These are phyloP conservation scores for Sporothrix brasiliensis DNA, from an alignment of 2,329 filamentous ascomycete genomes.

Conservation along the genomic window DNA sequence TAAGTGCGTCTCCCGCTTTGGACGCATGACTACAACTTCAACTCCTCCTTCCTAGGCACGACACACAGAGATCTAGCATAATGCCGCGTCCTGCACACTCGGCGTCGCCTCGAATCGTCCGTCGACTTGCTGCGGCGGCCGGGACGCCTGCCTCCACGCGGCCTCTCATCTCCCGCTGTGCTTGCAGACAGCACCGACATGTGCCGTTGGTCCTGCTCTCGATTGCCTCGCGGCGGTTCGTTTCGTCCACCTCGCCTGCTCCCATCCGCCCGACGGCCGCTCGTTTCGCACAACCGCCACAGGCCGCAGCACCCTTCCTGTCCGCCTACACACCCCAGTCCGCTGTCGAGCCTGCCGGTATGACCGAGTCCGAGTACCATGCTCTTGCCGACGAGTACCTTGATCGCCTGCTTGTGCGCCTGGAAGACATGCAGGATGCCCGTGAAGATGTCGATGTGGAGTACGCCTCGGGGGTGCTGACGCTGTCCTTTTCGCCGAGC, in stretches of 20 bases:
- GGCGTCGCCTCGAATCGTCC: conserved; percentile 12
- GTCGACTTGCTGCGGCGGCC: conserved; percentile 8
- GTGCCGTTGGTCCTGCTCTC: not conserved
- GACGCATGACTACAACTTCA: no score
- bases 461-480: conserved; percentile 56
- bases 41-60: not conserved
- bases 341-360: conserved; percentile 39
- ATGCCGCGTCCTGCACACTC: conserved; percentile 21
- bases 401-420: conserved; percentile 55
- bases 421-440: conserved; percentile 76
- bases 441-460: conserved; percentile 82
- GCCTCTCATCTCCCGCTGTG: conserved; percentile 5
- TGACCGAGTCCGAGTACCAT: conserved; percentile 74
- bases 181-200: not conserved
- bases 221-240: not conserved
- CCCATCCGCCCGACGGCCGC: not conserved
- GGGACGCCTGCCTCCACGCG: not conserved
- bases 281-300: not conserved
- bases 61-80: not conserved
- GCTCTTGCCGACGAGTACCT: conserved; percentile 76
- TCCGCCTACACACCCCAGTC: conserved; percentile 42
- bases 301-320: conserved; percentile 34
- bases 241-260: not conserved
- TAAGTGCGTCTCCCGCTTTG: not conserved
- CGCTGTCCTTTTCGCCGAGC: conserved; percentile 28